Evolutionary conservation across 2,329 filamentous ascomycete genomes (phyloP).

Genomic region (Biscogniauxia marginata): DNA sequence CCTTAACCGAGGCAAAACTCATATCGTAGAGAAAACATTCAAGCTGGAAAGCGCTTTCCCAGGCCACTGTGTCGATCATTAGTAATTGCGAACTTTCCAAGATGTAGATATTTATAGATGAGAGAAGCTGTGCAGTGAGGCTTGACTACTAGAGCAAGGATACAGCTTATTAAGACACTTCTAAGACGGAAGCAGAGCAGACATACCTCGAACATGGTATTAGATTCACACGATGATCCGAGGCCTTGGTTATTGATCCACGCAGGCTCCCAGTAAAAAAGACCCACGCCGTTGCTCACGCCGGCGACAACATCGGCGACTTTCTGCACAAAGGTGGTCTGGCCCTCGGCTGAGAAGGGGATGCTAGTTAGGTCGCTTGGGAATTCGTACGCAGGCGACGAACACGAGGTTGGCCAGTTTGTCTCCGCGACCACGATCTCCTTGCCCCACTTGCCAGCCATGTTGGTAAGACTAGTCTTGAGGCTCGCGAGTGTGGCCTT

Average conservation of each 20-base stretch:
- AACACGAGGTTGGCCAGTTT: constrained; percentile 67
- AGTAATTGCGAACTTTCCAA: constrained; percentile 1
- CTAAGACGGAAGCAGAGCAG: too few species aligned
- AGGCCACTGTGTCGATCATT: constrained; percentile 31
- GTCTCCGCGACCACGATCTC: constrained; percentile 68
- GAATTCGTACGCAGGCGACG: constrained; percentile 56
- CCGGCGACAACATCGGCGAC: constrained; percentile 56
- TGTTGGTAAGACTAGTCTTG: constrained; percentile 53
- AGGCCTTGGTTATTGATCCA: constrained; percentile 66
- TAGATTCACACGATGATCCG: constrained; percentile 64
- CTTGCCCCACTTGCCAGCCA: constrained; percentile 63
- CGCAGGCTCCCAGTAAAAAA: constrained; percentile 75
- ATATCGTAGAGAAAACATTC: constrained; percentile 53
- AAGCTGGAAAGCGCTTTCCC: constrained; percentile 57
- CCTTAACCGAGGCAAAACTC: constrained; percentile 5
- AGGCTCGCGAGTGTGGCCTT: constrained; percentile 59
- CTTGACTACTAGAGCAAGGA: background rate
- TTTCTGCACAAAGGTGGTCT: constrained; percentile 59
- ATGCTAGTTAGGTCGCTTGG: constrained; percentile 59
- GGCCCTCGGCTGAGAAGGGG: constrained; percentile 62
- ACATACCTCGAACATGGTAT: constrained; percentile 55
- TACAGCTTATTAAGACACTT: too few species aligned
- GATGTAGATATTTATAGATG: background rate
- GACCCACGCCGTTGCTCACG: constrained; percentile 53
- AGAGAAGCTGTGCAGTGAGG: background rate